Evolutionary conservation across 345 rosid genomes (phyloP).

Genomic region (Linum lewisii): DNA sequence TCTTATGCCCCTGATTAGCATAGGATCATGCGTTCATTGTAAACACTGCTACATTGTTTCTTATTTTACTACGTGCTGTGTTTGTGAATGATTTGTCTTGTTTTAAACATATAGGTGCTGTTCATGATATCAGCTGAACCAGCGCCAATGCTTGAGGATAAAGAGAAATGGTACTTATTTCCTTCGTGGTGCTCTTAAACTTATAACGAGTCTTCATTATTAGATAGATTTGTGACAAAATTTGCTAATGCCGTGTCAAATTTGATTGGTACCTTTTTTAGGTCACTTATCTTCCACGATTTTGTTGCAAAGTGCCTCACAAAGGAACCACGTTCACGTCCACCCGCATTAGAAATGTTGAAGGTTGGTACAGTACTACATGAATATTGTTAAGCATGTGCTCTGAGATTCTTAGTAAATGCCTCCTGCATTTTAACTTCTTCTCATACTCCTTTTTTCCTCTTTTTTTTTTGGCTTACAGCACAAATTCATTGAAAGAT

Average conservation of each 20-base stretch:
- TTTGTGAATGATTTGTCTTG: background rate
- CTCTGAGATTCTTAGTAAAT: slow-evolving; percentile 7
- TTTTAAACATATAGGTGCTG: slow-evolving; percentile 47
- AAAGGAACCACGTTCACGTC: slow-evolving; percentile 91
- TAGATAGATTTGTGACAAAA: background rate
- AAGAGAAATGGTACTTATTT: slow-evolving; percentile 86
- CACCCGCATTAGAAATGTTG: slow-evolving; percentile 91
- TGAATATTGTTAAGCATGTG: background rate
- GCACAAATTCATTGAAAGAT: slow-evolving; percentile 93
- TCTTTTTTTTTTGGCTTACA: slow-evolving; percentile 25
- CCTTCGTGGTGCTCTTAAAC: slow-evolving; percentile 12
- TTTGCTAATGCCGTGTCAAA: slow-evolving; percentile 8
- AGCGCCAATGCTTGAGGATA: slow-evolving; percentile 99
- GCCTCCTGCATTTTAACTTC: background rate
- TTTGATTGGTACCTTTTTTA: slow-evolving; percentile 22
- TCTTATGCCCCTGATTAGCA: background rate
- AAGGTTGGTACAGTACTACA: slow-evolving; percentile 44
- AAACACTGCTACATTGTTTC: background rate
- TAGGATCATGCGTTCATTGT: background rate
- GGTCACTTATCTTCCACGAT: slow-evolving; percentile 98
- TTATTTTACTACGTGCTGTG: background rate
- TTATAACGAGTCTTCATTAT: background rate
- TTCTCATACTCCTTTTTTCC: background rate
- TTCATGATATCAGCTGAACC: slow-evolving; percentile 98
- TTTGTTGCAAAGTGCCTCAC: slow-evolving; percentile 94